Evolutionary conservation across 176 grass and related monocot species (phyloP), one percentile per base, ranked within the genome.

Genomic region (Puccinellia tenuiflora): DNA sequence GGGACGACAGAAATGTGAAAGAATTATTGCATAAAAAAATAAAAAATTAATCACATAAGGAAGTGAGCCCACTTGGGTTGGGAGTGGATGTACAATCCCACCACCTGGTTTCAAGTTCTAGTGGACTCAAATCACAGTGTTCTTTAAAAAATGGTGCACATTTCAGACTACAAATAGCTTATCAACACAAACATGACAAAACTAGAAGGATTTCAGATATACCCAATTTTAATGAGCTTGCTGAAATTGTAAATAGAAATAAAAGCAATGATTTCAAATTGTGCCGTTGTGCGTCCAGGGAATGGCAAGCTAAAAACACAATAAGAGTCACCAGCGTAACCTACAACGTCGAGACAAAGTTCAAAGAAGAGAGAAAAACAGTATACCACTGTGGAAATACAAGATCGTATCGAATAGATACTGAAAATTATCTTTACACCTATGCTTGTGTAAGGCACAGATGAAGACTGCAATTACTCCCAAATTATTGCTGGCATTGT

Each of bases 171-270:
- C 2, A 74, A 71, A 53, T 26, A 4, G 30, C 50, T n/a, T 61
- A 51, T 8, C 31, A 60, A 61, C 7, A 85, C 52, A 34, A 81
- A 53, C 50, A 80, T 57, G 14, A 35, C 21, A 57, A 30, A 50
- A 15, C 73, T 29, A 68, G 5, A 21, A 82, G 56, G 17, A 56
- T 24, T 39, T 61, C 39, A 11, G 20, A 77, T 51, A 25, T 15
- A 85, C 39, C 9, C 13, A 33, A 24, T 51, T 26, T 43, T 28
- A 62, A 70, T 16, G 42, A 77, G 45, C 1, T 9, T 28, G 69
- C 60, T 25, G 8, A 43, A 82, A 73, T 24, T 83, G 31, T 42
- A 63, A 83, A 75, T 50, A 63, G 56, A 60, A 60, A 60, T 60
- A 60, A 60, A 2, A 82, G 45, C 24, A 73, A 40, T 6, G 2